These are phyloP conservation scores for Peterozyma toletana DNA, from an alignment of 805 yeast genomes.

Conservation along the genomic window DNA sequence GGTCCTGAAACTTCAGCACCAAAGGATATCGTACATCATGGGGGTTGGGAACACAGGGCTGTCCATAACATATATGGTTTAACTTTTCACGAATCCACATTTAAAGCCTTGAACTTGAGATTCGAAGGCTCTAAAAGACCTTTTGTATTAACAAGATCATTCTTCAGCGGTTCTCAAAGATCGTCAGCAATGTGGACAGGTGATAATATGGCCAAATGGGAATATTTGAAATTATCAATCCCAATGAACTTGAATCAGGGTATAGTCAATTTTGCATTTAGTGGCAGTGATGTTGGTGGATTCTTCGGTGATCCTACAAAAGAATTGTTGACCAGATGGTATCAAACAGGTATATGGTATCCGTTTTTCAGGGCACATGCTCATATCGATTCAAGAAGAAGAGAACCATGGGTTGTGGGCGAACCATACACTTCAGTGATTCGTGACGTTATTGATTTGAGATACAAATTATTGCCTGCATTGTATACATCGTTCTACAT, in stretches of 20 bases:
- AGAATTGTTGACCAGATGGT: conserved; percentile 87
- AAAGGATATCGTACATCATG: conserved; percentile 70
- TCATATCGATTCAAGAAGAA: conserved; percentile 84
- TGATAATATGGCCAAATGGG: conserved; percentile 93
- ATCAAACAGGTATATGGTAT: conserved; percentile 91
- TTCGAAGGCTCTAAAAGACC: conserved; percentile 55
- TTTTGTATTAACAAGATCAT: conserved; percentile 80
- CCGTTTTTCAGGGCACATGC: conserved; percentile 98
- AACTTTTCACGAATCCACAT: conserved; percentile 76
- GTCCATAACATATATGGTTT: conserved; percentile 83
- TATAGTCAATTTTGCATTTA: conserved; percentile 80
- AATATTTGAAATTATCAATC: conserved; percentile 65
- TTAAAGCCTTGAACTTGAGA: conserved; percentile 52
- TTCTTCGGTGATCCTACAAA: conserved; percentile 84
- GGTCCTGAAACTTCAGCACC: conserved; percentile 95
- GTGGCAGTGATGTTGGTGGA: conserved; percentile 97
- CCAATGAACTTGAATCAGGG: conserved; percentile 86
- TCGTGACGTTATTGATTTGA: conserved; percentile 60
- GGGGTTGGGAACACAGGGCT: conserved; percentile 84
- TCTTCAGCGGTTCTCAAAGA: conserved; percentile 86
- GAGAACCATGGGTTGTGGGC: conserved; percentile 87
- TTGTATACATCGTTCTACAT: conserved; percentile 74
- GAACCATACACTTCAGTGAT: conserved; percentile 65
- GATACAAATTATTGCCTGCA: conserved; percentile 74
- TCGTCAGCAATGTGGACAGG: conserved; percentile 97